Evolutionary conservation across 306 rosid genomes (phyloP), one percentile per base, ranked within the genome.

Genomic region (Cicer pinnatifidum): DNA sequence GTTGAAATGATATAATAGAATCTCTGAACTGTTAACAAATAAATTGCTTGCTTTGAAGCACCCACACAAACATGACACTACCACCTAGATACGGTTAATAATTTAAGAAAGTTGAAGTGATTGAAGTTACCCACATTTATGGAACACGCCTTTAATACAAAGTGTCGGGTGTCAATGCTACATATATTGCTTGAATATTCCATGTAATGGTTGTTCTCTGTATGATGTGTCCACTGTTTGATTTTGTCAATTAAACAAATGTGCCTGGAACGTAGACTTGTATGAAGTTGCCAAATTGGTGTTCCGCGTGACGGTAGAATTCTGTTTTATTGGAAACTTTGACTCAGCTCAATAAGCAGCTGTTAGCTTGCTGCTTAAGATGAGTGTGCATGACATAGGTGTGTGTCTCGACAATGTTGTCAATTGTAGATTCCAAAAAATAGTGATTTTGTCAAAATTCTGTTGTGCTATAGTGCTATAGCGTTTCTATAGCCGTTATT

Each of bases 121-220:
- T 0, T 28, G 5, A 28, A 28, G 35, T 28, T 28, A 28, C 0
- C 5, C 5, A 28, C 35, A 28, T 28, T 3, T 28, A 28, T 28
- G 35, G 35, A 4, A 28, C 35, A 28, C 35, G 5, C 5, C 5
- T 28, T 28, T 4, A 28, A 28, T 28, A 28, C 35, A 28, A 28
- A 28, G 4, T 28, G 35, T 28, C 0, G 5, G 35, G 35, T 28
- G 35, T 28, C 1, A 23, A 3, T 23, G 4, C 33, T 23, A 23
- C 33, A 23, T 28, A 8, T 41, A 12, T 47, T 51, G 13, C 57
- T 44, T 59, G 68, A 71, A 57, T 72, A 67, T 76, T 64, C 35
- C 35, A 28, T 28, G 35, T 28, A 28, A 3, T 28, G 35, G 35
- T 28, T 28, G 35, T 28, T 28, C 35, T 3, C 35, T 28, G 35